Evolutionary conservation across 768 basidiomycete species (phyloP).

Genomic region (Clathrus columnatus): DNA sequence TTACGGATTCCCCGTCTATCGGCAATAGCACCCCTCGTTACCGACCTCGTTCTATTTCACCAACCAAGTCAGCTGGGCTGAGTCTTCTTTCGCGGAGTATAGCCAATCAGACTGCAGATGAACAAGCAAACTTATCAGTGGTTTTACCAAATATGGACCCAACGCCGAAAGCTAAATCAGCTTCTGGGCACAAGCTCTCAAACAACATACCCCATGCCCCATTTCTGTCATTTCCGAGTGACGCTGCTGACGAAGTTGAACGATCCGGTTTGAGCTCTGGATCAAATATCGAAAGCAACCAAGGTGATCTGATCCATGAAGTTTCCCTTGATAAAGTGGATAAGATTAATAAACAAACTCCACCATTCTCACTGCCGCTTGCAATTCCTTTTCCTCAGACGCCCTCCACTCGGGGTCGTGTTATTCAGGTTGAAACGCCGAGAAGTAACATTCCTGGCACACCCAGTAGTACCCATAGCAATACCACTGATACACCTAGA

Average conservation of each 20-base stretch:
- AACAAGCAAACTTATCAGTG: too few species aligned
- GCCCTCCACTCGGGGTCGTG: constrained; percentile 59
- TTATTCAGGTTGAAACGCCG: constrained; percentile 28
- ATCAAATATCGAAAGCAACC: too few species aligned
- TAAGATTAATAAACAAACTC: constrained; percentile 24
- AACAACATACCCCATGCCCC: neutral
- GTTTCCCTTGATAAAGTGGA: constrained; percentile 27
- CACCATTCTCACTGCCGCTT: constrained; percentile 23
- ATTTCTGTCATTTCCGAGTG: neutral
- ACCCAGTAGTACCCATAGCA: constrained; percentile 58
- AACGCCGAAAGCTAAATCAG: too few species aligned
- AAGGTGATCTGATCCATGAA: too few species aligned
- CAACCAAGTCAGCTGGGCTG: neutral
- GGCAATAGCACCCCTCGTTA: neutral
- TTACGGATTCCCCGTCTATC: neutral
- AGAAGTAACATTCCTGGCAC: constrained; percentile 41
- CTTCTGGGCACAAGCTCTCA: neutral
- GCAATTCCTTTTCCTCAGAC: constrained; percentile 42
- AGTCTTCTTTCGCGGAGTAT: neutral
- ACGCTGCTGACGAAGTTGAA: too few species aligned
- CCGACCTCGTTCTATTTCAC: neutral
- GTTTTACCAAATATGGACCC: too few species aligned
- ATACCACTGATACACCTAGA: constrained; percentile 50
- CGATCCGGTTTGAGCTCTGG: too few species aligned
- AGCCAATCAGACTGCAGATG: too few species aligned